Conservation (phyloP, 305 asterid genomes). For the Solanum aculeatissimum region DNA sequence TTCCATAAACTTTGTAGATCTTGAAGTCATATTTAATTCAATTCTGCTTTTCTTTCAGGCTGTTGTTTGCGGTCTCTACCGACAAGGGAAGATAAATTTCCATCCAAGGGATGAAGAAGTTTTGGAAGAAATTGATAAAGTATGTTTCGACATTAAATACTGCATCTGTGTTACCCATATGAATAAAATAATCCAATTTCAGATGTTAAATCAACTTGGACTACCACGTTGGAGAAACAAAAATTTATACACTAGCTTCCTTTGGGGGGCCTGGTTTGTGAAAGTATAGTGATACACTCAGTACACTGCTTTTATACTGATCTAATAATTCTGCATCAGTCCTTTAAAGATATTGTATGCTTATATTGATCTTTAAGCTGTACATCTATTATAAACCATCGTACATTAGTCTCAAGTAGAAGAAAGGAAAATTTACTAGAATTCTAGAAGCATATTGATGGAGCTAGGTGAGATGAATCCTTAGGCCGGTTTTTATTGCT, state of each 20-base stretch:
- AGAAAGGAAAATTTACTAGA: not conserved
- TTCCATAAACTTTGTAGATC: not conserved
- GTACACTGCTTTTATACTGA: not conserved
- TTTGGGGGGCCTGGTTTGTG: not conserved
- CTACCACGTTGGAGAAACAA: not conserved
- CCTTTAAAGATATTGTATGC: not conserved
- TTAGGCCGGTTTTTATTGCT: not conserved
- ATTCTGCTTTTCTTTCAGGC: constrained; percentile 34
- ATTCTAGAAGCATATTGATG: not conserved
- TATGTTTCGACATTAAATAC: constrained; percentile 18
- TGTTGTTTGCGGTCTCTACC: constrained; percentile 84
- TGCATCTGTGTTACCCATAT: not conserved
- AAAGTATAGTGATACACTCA: not conserved
- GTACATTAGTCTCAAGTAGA: not conserved
- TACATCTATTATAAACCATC: not conserved
- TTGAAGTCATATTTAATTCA: not conserved
- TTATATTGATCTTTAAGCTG: not conserved
- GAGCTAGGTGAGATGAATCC: not conserved
- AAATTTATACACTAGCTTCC: not conserved
- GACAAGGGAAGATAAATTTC: constrained; percentile 58
- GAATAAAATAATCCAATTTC: not conserved
- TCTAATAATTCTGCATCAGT: not conserved
- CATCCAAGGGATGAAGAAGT: constrained; percentile 92
- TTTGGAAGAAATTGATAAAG: constrained; percentile 65
- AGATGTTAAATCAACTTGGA: not conserved